Base-by-base conservation (phyloP, 164 flowering plant species). In the Liriodendron chinense region DNA sequence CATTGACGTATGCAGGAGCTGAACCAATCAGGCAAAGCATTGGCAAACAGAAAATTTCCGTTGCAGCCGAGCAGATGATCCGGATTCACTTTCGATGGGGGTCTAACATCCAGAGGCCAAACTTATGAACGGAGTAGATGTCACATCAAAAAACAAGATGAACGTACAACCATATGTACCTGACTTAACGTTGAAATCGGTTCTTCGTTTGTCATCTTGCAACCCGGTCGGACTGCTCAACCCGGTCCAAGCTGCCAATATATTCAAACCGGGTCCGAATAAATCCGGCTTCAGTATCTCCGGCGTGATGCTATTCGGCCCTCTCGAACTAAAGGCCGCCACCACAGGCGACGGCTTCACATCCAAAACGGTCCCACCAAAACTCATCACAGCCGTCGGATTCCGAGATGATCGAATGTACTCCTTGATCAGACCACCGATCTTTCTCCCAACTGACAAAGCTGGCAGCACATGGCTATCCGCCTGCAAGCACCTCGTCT, bases 211-310 rank as follows among this genome's bases (percentile, higher is more conserved):
- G 72, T 93, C 98, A 59, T 71, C 79, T 13, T 66, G 85, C 61
- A 89, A 61, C 12, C 91, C 91, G 25, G 93, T 87, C 21, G 98
- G 95, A 2, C 92, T 90, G 14, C 82, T 75, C 0, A 87, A 84
- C 47, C 80, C 89, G 0, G 94, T 83, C 98, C 98, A 95, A 0
- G 85, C 98, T 2, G 98, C 98, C 76, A 95, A 70, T 66, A 95
- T 93, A 78, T 92, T 92, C 0, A 95, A 97, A 0, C 98, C 98
- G 5, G 98, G 98, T 43, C 92, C 98, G 72, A 93, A 91, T 77
- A 95, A 63, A 77, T 95, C 98, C 9, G 98, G 98, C 80, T 95
- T 95, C 82, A 93, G 75, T 56, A 95, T 91, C 85, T 92, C 81
- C 0, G 90, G 89, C 6, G 91, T 34, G 88, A 68, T 85, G 77